phyloP scores from a whole-genome alignment of 305 asterid genomes.

The Fraxinus platypoda region DNA sequence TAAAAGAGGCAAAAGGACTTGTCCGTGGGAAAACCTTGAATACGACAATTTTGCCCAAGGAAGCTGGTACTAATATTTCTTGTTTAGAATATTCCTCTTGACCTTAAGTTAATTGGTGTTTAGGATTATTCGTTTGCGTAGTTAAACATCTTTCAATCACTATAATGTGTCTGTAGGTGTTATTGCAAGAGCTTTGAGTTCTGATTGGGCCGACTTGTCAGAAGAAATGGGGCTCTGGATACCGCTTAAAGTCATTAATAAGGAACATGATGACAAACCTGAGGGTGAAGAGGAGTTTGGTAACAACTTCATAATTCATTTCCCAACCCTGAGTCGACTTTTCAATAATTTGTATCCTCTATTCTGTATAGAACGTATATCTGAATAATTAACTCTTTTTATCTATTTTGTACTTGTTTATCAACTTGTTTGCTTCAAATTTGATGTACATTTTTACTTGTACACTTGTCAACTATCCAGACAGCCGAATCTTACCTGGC shows the following conservation, averaged over 20 bases:
- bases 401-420: background rate
- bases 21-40: constrained; percentile 44
- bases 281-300: constrained; percentile 81
- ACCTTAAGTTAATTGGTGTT: constrained; percentile 4
- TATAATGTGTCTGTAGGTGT: constrained; percentile 36
- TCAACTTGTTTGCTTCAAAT: background rate
- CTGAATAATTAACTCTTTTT: background rate
- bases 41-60: constrained; percentile 63
- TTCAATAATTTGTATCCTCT: background rate
- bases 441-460: background rate
- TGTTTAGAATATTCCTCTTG: constrained; percentile 9
- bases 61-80: constrained; percentile 56
- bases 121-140: background rate
- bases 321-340: background rate
- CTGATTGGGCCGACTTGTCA: constrained; percentile 58
- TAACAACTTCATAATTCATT: constrained; percentile 29
- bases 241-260: constrained; percentile 58
- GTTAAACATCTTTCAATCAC: background rate
- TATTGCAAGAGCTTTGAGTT: constrained; percentile 52
- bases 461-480: constrained; percentile 43
- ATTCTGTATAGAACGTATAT: background rate
- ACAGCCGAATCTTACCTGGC: constrained; percentile 62
- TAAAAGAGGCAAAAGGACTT: constrained; percentile 51
- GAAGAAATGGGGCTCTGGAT: constrained; percentile 88
- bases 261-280: constrained; percentile 77